phyloP scores from a whole-genome alignment of 805 yeast genomes.

The Metschnikowia amazonensis region DNA sequence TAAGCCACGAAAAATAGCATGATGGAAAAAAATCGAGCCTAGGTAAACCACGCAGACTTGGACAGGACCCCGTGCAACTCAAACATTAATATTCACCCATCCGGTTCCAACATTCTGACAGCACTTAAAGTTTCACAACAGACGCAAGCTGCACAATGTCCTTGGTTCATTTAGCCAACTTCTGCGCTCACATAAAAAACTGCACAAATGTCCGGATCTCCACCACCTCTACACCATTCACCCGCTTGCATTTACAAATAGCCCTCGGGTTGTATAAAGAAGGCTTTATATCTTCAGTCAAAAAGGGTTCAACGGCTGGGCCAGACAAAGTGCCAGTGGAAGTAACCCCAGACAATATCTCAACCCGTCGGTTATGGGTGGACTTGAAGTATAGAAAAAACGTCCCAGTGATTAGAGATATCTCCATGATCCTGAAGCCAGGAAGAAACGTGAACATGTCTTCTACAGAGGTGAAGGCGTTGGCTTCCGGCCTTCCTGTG shows the following conservation, averaged over 20 bases:
- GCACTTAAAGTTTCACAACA: not conserved
- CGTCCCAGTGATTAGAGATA: constrained; percentile 67
- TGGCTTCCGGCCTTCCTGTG: constrained; percentile 73
- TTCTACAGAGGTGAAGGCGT: constrained; percentile 59
- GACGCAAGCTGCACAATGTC: constrained; percentile 53
- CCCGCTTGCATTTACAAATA: constrained; percentile 76
- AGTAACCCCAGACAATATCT: constrained; percentile 80
- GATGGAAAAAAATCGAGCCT: constrained; percentile 2
- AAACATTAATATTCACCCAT: not conserved
- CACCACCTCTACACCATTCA: constrained; percentile 76
- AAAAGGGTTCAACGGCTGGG: constrained; percentile 77
- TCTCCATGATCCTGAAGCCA: constrained; percentile 79
- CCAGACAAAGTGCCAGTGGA: constrained; percentile 77
- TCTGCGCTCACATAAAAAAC: constrained; percentile 87
- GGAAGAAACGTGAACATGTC: constrained; percentile 67
- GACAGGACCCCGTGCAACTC: not conserved
- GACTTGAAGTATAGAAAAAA: constrained; percentile 84
- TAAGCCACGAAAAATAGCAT: constrained; percentile 1
- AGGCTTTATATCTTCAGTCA: constrained; percentile 82
- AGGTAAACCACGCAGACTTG: constrained; percentile 1
- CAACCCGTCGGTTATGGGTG: constrained; percentile 86
- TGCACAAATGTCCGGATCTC: constrained; percentile 72
- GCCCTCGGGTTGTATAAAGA: constrained; percentile 83
- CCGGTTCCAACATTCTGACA: not conserved
- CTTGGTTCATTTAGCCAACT: constrained; percentile 74